Conservation (phyloP, 2,329 filamentous ascomycete species). For the Pseudopyricularia javanii region DNA sequence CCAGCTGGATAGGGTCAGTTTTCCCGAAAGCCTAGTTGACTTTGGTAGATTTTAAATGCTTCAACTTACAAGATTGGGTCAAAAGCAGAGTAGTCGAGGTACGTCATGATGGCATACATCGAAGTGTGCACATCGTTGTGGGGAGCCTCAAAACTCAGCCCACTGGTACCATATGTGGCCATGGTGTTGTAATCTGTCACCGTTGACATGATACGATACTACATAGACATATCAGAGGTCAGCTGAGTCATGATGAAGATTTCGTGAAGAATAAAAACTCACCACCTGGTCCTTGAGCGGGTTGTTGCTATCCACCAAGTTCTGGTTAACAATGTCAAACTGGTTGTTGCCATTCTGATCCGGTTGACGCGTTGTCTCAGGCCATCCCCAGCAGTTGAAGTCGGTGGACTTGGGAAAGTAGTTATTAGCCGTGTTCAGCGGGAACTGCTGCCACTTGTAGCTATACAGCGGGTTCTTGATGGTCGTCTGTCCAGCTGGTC, state of each 20-base stretch:
- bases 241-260: too few relatives aligned
- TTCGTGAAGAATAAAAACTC: neutral
- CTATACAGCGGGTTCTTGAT: slow-evolving; percentile 32
- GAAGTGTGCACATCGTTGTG: slow-evolving; percentile 23
- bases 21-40: too few relatives aligned
- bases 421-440: slow-evolving; percentile 10
- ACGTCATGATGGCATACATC: slow-evolving; percentile 10
- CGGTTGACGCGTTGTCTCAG: neutral
- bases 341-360: neutral
- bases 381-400: slow-evolving; percentile 1
- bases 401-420: slow-evolving; percentile 3
- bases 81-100: slow-evolving; percentile 22
- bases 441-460: slow-evolving; percentile 32
- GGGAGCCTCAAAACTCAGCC: slow-evolving; percentile 23
- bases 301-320: neutral
- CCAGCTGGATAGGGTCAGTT: slow-evolving; percentile 11
- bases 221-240: neutral
- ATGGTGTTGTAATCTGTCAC: slow-evolving; percentile 21
- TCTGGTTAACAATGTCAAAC: neutral
- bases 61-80: slow-evolving; percentile 22
- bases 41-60: too few relatives aligned
- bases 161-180: slow-evolving; percentile 19
- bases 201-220: slow-evolving; percentile 24
- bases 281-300: neutral
- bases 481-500: slow-evolving; percentile 8